Evolutionary conservation across 2,329 filamentous ascomycete genomes (phyloP).

Genomic region (Torrubiellomyces zombiae): DNA sequence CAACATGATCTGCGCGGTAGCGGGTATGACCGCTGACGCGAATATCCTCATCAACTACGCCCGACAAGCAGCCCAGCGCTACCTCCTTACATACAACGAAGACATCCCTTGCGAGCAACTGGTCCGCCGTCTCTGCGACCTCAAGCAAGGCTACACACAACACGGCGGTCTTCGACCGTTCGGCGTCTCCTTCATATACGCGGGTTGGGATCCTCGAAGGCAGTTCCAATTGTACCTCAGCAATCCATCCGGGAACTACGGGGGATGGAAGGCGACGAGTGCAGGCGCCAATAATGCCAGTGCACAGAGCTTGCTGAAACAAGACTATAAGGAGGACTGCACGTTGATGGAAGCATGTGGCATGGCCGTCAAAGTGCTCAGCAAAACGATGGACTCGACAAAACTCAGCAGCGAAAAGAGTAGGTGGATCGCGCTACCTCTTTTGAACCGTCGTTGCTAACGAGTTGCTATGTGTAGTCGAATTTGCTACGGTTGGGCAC

Average conservation of each 20-base stretch:
- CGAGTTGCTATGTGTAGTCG: slow-evolving; percentile 44
- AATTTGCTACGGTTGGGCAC: slow-evolving; percentile 95
- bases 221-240: slow-evolving; percentile 99
- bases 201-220: slow-evolving; percentile 86
- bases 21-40: slow-evolving; percentile 97
- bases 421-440: too few relatives aligned
- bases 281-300: slow-evolving; percentile 97
- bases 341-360: slow-evolving; percentile 90
- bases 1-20: slow-evolving; percentile 99
- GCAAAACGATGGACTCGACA: slow-evolving; percentile 99
- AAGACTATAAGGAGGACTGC: slow-evolving; percentile 99
- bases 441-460: slow-evolving; percentile 4
- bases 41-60: slow-evolving; percentile 99
- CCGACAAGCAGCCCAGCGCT: slow-evolving; percentile 87
- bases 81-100: slow-evolving; percentile 98
- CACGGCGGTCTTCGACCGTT: slow-evolving; percentile 96
- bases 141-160: slow-evolving; percentile 98
- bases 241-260: slow-evolving; percentile 97
- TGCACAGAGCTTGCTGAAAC: slow-evolving; percentile 91
- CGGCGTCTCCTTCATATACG: slow-evolving; percentile 98
- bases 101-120: slow-evolving; percentile 99
- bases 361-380: slow-evolving; percentile 94
- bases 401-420: slow-evolving; percentile 99
- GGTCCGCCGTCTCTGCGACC: slow-evolving; percentile 85
- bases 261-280: slow-evolving; percentile 97